phyloP scores from a whole-genome alignment of 768 basidiomycete species.

The Leucosporidium scottii region DNA sequence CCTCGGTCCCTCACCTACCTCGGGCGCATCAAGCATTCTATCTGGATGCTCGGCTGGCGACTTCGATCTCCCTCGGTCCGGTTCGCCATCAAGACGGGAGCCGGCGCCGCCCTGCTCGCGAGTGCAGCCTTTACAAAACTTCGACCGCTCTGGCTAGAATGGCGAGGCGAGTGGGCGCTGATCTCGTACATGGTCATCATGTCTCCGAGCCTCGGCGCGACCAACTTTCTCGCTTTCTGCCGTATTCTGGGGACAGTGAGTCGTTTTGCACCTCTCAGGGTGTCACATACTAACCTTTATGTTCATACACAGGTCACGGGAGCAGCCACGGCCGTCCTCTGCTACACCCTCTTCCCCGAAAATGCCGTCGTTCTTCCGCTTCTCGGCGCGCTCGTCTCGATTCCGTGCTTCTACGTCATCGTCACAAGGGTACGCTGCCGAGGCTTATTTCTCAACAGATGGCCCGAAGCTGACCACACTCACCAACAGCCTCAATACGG shows the following conservation, averaged over 20 bases:
- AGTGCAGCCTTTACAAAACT: slow-evolving; percentile 79
- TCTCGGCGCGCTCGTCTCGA: slow-evolving; percentile 79
- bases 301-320: too few species aligned
- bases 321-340: slow-evolving; percentile 62
- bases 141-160: slow-evolving; percentile 67
- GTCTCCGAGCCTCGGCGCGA: slow-evolving; percentile 85
- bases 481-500: slow-evolving; percentile 57
- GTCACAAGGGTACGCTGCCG: slow-evolving; percentile 49
- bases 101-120: slow-evolving; percentile 69
- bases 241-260: slow-evolving; percentile 79
- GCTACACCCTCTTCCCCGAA: slow-evolving; percentile 70
- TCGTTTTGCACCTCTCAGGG: too few species aligned
- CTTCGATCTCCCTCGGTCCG: slow-evolving; percentile 72
- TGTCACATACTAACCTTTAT: too few species aligned
- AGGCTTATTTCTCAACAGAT: slow-evolving; percentile 35
- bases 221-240: slow-evolving; percentile 75
- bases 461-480: slow-evolving; percentile 38
- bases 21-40: slow-evolving; percentile 11
- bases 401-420: slow-evolving; percentile 90
- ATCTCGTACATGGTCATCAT: slow-evolving; percentile 81
- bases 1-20: neutral
- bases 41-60: slow-evolving; percentile 54
- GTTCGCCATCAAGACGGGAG: slow-evolving; percentile 67
- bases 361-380: slow-evolving; percentile 65
- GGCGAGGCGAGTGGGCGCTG: slow-evolving; percentile 90